phyloP scores from a whole-genome alignment of 2,329 filamentous ascomycete species.

The Fusarium sarcochroum region DNA sequence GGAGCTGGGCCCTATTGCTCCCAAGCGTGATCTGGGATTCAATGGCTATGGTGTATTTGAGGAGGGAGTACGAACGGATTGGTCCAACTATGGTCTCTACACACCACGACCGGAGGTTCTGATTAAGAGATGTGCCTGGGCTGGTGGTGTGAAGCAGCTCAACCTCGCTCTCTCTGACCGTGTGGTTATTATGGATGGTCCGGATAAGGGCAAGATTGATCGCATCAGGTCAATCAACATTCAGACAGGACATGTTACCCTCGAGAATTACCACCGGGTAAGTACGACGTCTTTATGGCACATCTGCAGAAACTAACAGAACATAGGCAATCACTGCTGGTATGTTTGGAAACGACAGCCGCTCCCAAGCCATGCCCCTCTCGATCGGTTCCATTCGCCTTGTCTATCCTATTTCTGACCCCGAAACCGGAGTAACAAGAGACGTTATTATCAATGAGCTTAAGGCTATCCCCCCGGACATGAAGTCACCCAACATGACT shows the following conservation, averaged over 20 bases:
- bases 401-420: slow-evolving; percentile 80
- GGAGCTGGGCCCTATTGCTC: slow-evolving; percentile 82
- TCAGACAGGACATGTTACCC: slow-evolving; percentile 69
- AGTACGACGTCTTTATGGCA: slow-evolving; percentile 43
- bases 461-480: slow-evolving; percentile 65
- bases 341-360: slow-evolving; percentile 51
- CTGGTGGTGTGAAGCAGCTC: slow-evolving; percentile 68
- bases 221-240: slow-evolving; percentile 71
- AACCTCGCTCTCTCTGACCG: slow-evolving; percentile 80
- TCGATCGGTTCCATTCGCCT: slow-evolving; percentile 82
- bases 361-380: slow-evolving; percentile 62
- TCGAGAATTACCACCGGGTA: slow-evolving; percentile 77
- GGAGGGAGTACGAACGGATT: slow-evolving; percentile 56
- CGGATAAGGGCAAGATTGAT: slow-evolving; percentile 87
- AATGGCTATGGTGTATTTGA: slow-evolving; percentile 71
- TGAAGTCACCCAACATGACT: slow-evolving; percentile 60
- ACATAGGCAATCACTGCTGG: slow-evolving; percentile 49
- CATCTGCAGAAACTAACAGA: neutral
- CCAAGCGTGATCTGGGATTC: slow-evolving; percentile 78
- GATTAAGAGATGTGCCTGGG: slow-evolving; percentile 66
- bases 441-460: slow-evolving; percentile 86
- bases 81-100: slow-evolving; percentile 52
- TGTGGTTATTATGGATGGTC: slow-evolving; percentile 84
- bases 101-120: slow-evolving; percentile 53
- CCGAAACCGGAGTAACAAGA: slow-evolving; percentile 72